Conservation (phyloP, 164 flowering plant species). For the Berberis vulgaris region DNA sequence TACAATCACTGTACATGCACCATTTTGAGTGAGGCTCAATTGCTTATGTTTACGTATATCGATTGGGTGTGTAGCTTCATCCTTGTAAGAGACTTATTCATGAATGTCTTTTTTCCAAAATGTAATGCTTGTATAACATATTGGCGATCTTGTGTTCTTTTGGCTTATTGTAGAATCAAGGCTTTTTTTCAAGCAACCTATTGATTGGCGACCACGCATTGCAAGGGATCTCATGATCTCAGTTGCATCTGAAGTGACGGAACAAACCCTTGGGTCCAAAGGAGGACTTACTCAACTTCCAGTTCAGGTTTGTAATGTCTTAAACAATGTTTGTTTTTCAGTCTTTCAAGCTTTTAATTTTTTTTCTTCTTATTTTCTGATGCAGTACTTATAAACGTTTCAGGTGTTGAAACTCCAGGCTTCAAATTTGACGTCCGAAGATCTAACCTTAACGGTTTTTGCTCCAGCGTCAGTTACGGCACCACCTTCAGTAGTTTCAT, state of each 20-base stretch:
- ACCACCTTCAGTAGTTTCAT: constrained; percentile 73
- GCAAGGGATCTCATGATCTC: constrained; percentile 87
- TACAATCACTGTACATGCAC: no score
- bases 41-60: background rate
- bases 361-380: no score
- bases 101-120: background rate
- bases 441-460: constrained; percentile 83
- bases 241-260: constrained; percentile 85
- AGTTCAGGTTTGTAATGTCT: constrained; percentile 51
- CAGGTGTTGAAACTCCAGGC: constrained; percentile 97
- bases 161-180: constrained; percentile 49
- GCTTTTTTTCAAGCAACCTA: constrained; percentile 76
- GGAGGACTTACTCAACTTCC: constrained; percentile 63
- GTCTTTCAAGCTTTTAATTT: no score
- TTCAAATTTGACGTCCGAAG: constrained; percentile 84
- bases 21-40: background rate
- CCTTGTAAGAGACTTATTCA: background rate
- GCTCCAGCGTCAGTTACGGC: constrained; percentile 91
- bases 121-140: background rate
- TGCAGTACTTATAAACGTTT: constrained; percentile 8
- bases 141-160: constrained; percentile 4
- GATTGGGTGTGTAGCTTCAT: background rate
- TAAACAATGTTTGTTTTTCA: no score
- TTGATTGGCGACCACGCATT: constrained; percentile 72
- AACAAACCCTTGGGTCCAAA: constrained; percentile 36